Conservation (phyloP, 1,284 basidiomycete species). For the Ganoderma multipileum region DNA sequence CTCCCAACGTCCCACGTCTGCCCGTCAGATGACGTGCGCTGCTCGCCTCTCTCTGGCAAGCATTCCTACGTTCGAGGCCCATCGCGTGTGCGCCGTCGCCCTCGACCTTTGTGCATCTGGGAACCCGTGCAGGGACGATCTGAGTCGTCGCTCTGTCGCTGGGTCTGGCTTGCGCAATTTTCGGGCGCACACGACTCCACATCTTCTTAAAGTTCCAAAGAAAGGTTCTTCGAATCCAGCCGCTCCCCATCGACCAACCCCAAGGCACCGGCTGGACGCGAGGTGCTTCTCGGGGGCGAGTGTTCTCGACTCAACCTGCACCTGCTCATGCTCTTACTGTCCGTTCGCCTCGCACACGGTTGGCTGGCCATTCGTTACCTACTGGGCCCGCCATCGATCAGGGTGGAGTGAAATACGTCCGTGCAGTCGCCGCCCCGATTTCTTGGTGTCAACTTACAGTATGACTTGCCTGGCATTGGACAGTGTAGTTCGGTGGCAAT, state of each 20-base stretch:
- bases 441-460: neutral
- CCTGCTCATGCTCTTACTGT: slow-evolving; percentile 4
- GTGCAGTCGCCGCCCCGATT: neutral
- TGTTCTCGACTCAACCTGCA: slow-evolving; percentile 11
- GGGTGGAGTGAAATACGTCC: neutral
- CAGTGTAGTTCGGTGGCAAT: neutral
- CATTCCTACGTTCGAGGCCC: slow-evolving; percentile 31
- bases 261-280: slow-evolving; percentile 5
- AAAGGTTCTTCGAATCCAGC: slow-evolving; percentile 8
- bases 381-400: neutral
- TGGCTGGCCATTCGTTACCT: neutral
- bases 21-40: slow-evolving; percentile 30
- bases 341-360: neutral
- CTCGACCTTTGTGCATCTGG: slow-evolving; percentile 18
- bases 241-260: neutral
- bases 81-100: too few relatives aligned
- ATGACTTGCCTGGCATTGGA: neutral
- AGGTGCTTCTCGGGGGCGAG: neutral
- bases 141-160: slow-evolving; percentile 9
- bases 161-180: slow-evolving; percentile 1
- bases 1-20: slow-evolving; percentile 23
- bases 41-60: slow-evolving; percentile 22
- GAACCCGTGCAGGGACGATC: slow-evolving; percentile 19
- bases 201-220: slow-evolving; percentile 11
- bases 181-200: neutral